phyloP scores from a whole-genome alignment of 495 filamentous ascomycete species.

The Xylaria palmicola region DNA sequence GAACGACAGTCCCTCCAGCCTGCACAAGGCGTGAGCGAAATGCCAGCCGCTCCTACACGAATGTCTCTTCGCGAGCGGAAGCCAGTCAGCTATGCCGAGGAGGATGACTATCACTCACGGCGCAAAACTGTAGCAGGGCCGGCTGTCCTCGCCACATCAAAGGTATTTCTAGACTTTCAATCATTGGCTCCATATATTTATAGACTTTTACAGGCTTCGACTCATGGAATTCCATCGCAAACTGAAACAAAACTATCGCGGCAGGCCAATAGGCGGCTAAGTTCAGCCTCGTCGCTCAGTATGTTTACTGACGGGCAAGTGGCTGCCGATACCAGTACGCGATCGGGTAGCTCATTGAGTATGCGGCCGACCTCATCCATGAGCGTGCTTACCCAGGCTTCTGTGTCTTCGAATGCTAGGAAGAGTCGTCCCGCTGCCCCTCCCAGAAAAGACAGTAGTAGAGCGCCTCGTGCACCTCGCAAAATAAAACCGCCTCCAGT shows the following conservation, averaged over 20 bases:
- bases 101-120: slow-evolving; percentile 56
- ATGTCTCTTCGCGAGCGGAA: slow-evolving; percentile 76
- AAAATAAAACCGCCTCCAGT: slow-evolving; percentile 47
- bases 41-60: slow-evolving; percentile 48
- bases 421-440: slow-evolving; percentile 43
- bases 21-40: slow-evolving; percentile 29
- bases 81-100: slow-evolving; percentile 42
- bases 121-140: slow-evolving; percentile 65
- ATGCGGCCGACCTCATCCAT: slow-evolving; percentile 39
- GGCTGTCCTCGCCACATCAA: slow-evolving; percentile 45
- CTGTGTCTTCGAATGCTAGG: slow-evolving; percentile 39
- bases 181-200: slow-evolving; percentile 2
- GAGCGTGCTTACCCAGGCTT: slow-evolving; percentile 30
- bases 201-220: slow-evolving; percentile 28
- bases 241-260: slow-evolving; percentile 25
- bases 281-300: slow-evolving; percentile 37
- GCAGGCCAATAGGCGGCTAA: slow-evolving; percentile 38
- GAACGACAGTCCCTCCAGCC: slow-evolving; percentile 57
- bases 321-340: slow-evolving; percentile 21
- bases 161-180: slow-evolving; percentile 32
- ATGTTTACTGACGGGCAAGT: not conserved
- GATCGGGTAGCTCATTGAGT: slow-evolving; percentile 40
- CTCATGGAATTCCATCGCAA: slow-evolving; percentile 38
- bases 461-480: slow-evolving; percentile 34
- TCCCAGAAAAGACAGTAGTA: slow-evolving; percentile 39